Base-by-base conservation (phyloP, 2,329 filamentous ascomycete species). In the Colletotrichum simmondsii region DNA sequence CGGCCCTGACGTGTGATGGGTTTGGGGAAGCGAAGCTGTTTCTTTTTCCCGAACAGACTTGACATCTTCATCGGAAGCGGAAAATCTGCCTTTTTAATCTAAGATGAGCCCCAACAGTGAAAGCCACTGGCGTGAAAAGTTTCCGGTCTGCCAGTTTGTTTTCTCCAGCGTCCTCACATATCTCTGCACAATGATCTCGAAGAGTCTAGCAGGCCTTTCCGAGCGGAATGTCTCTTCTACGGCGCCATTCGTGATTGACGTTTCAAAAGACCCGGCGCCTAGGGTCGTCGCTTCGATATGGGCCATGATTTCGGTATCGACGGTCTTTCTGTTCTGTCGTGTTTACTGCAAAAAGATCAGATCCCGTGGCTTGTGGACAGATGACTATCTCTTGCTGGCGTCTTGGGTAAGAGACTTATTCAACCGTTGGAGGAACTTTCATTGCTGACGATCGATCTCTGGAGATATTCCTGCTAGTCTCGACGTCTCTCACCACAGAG, bases 291-390 rank as follows among this genome's bases (percentile, higher is more conserved):
- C 66, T 26, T 65, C 73, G 3, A 71, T 71, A 28, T 75, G 74
- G 73, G 19, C 46, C n/a, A 75, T 75, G 73, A 60, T 73, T 4
- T 63, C 64, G 6, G 37, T 74, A 2, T 66, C 69, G 11, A 67
- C 69, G 0, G 14, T 68, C 4, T 75, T 76, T 32, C 49, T 78
- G 2, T 63, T 64, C 35, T 70, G 76, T 7, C 71, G 77, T 24
- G 56, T 78, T 5, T 78, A 77, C 28, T 77, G 75, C 74, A 77
- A 76, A 30, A 49, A 69, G 5, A 71, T 70, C 30, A 66, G 73
- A 11, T 64, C 66, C 2, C 61, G 75, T 10, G 58, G 61, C 6
- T 58, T 78, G 5, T 77, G 76, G 75, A 75, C 71, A 66, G 77
- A 78, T 52, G 77, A 78, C 72, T 75, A 74, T n/a, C 56, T 77